These are phyloP conservation scores for Pilaira anomala DNA, from an alignment of 192 early-diverging fungal genomes.

Conservation along the genomic window DNA sequence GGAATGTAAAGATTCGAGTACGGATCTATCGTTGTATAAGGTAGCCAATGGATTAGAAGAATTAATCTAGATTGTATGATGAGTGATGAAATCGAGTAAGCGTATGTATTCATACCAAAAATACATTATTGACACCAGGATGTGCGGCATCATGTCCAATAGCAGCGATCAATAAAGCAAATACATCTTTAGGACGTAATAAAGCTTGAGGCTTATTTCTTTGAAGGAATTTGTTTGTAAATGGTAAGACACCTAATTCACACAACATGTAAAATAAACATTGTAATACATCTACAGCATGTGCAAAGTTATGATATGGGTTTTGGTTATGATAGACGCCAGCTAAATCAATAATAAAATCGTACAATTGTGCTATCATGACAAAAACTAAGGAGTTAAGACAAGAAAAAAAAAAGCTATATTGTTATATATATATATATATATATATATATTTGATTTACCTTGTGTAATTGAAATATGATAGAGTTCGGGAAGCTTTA, in stretches of 20 bases:
- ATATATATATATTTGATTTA: constrained; percentile 10
- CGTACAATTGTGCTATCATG: constrained; percentile 45
- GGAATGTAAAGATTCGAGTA: constrained; percentile 91
- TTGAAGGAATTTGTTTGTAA: constrained; percentile 25
- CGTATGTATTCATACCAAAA: constrained; percentile 54
- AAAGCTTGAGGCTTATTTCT: constrained; percentile 33
- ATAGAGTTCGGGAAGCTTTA: constrained; percentile 51
- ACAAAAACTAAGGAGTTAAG: not conserved
- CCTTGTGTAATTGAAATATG: constrained; percentile 56
- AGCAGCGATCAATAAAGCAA: constrained; percentile 71
- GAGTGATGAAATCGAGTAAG: not conserved
- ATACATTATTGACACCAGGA: constrained; percentile 94
- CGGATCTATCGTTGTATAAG: constrained; percentile 88
- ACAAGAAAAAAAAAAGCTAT: constrained; percentile 9
- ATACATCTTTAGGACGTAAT: constrained; percentile 55
- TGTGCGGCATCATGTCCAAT: constrained; percentile 86
- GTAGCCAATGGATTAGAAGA: constrained; percentile 76
- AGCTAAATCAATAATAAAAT: constrained; percentile 51
- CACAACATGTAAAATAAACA: constrained; percentile 80
- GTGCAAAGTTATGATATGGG: constrained; percentile 93
- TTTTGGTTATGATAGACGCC: constrained; percentile 63
- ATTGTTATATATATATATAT: not conserved
- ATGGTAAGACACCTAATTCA: constrained; percentile 54
- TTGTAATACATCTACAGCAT: constrained; percentile 94
- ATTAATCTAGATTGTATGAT: constrained; percentile 43